Evolutionary conservation across 2,329 filamentous ascomycete species (phyloP).

Genomic region (Cladosporium colombiae): DNA sequence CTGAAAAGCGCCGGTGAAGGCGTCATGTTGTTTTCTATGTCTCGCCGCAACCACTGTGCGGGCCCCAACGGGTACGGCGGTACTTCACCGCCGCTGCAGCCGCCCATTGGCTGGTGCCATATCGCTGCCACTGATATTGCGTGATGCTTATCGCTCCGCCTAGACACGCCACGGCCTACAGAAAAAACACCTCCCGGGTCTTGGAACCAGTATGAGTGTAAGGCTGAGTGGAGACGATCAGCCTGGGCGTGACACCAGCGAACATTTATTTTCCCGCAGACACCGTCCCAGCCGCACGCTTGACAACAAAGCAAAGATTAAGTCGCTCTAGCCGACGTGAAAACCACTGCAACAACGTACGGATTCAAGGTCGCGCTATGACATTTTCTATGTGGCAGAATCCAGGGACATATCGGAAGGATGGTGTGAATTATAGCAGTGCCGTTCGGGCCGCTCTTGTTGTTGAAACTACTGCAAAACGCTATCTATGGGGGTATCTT

Average conservation of each 20-base stretch:
- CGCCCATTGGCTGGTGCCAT: background rate
- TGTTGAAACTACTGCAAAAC: slow-evolving; percentile 20
- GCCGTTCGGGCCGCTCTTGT: slow-evolving; percentile 12
- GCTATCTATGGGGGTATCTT: slow-evolving; percentile 14
- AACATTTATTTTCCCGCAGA: background rate
- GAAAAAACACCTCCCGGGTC: background rate
- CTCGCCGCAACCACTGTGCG: background rate
- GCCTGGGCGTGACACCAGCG: background rate
- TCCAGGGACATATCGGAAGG: background rate
- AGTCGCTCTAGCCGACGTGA: background rate
- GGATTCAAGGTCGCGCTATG: background rate
- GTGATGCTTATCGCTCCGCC: slow-evolving; percentile 8
- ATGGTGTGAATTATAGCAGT: slow-evolving; percentile 1
- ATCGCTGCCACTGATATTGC: background rate
- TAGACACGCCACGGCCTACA: background rate
- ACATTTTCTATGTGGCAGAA: background rate
- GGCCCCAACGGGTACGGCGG: slow-evolving; percentile 12
- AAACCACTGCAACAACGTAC: background rate
- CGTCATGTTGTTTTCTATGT: slow-evolving; percentile 3
- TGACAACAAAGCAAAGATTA: slow-evolving; percentile 4
- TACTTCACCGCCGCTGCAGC: slow-evolving; percentile 3
- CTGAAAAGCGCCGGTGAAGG: background rate
- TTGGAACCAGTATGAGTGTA: background rate
- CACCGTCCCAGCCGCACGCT: slow-evolving; percentile 8
- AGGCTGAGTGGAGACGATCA: background rate